Percentiles rank a stretch among this genome's conserved stretches.
Evolutionary conservation across 352 stramenopile genomes (phyloP).

Genomic region (Thalassiosira exigua): DNA sequence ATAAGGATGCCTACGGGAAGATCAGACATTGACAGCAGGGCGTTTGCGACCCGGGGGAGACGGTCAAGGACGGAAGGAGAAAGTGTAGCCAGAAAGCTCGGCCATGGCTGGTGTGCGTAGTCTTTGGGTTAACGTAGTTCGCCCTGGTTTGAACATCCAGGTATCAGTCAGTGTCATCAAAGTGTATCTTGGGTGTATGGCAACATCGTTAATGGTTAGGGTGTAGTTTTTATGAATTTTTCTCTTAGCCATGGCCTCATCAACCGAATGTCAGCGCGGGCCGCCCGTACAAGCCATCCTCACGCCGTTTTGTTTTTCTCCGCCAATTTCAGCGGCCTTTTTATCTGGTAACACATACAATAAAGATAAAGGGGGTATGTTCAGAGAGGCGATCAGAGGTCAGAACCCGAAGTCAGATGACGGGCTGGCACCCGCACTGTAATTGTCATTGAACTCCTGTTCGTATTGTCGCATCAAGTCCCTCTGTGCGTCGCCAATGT

Average conservation of each 20-base stretch:
- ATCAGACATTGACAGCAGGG: too few relatives aligned
- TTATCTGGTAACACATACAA: conserved; percentile 27
- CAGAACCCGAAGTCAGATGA: conserved; percentile 85
- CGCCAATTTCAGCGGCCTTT: not conserved
- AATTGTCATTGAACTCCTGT: conserved; percentile 77
- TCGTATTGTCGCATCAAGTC: conserved; percentile 83
- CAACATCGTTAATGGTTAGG: conserved; percentile 6
- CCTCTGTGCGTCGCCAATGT: conserved; percentile 74
- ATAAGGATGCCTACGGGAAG: too few relatives aligned
- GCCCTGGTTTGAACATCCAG: too few relatives aligned
- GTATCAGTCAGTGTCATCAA: too few relatives aligned
- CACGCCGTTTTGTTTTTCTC: conserved; percentile 5
- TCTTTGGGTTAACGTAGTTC: too few relatives aligned
- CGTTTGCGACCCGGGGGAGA: too few relatives aligned
- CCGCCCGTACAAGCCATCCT: conserved; percentile 32
- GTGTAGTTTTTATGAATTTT: conserved; percentile 53
- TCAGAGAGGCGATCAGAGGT: conserved; percentile 4
- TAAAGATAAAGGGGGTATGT: conserved; percentile 33
- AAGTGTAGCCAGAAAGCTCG: too few relatives aligned
- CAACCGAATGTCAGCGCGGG: conserved; percentile 11
- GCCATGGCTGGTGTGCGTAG: too few relatives aligned
- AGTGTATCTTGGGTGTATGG: too few relatives aligned
- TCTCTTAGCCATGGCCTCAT: conserved; percentile 31
- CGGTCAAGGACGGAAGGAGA: too few relatives aligned
- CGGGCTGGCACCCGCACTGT: conserved; percentile 72